These are phyloP conservation scores for Thalassiosira hispida DNA, from an alignment of 352 stramenopile species.

Conservation along the genomic window DNA sequence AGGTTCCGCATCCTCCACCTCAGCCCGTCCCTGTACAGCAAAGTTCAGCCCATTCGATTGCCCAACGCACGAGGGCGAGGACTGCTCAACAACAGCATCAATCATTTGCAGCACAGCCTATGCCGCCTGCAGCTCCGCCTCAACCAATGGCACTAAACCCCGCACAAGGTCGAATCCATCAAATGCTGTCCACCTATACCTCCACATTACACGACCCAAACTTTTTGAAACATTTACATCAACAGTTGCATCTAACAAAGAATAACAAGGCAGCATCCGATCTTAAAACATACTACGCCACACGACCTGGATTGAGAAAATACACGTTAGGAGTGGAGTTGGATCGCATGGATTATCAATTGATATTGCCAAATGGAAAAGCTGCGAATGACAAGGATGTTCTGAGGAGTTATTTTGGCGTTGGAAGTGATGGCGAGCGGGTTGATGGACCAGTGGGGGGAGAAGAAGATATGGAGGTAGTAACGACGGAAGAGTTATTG, in stretches of 20 bases:
- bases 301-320: conserved; percentile 65
- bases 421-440: conserved; percentile 10
- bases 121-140: neutral
- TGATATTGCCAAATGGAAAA: conserved; percentile 50
- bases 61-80: neutral
- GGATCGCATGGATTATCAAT: conserved; percentile 73
- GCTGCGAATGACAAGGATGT: conserved; percentile 26
- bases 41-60: neutral
- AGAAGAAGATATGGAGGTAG: neutral
- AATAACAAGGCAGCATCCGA: conserved; percentile 55
- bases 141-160: neutral
- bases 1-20: neutral
- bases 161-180: conserved; percentile 11
- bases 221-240: conserved; percentile 26
- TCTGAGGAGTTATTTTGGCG: conserved; percentile 45
- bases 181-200: conserved; percentile 27
- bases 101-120: neutral
- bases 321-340: conserved; percentile 82
- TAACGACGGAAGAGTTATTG: conserved; percentile 50
- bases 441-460: neutral
- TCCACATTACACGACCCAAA: conserved; percentile 11
- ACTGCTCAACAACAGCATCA: neutral
- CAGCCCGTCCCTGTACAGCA: neutral
- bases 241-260: conserved; percentile 35
- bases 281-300: conserved; percentile 72